These are phyloP conservation scores for button mushroom (Agaricus bisporus) DNA, from an alignment of 768 basidiomycete genomes.

Conservation along the genomic window DNA sequence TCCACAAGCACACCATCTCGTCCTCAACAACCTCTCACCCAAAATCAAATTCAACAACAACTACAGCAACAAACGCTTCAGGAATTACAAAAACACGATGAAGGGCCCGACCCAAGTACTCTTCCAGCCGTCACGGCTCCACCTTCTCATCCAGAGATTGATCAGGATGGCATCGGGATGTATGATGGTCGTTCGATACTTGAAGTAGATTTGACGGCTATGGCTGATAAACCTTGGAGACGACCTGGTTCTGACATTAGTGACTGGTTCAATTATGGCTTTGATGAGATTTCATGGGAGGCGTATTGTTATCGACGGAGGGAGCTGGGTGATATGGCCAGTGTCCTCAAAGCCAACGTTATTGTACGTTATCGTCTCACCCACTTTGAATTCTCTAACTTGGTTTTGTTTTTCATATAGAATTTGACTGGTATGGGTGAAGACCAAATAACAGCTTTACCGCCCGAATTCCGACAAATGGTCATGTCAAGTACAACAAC, in stretches of 20 bases:
- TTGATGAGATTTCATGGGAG: conserved; percentile 96
- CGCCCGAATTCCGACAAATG: conserved; percentile 80
- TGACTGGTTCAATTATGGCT: conserved; percentile 99
- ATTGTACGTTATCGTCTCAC: conserved; percentile 44
- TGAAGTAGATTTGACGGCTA: conserved; percentile 72
- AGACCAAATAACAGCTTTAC: conserved; percentile 71
- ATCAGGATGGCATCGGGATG: conserved; percentile 58
- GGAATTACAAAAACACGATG: conserved; percentile 23
- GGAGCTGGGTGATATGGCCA: conserved; percentile 74
- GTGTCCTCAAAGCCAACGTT: conserved; percentile 77
- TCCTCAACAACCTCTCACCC: conserved; percentile 15
- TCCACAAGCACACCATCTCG: conserved; percentile 2
- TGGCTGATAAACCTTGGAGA: conserved; percentile 87
- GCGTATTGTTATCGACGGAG: conserved; percentile 83
- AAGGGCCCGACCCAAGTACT: conserved; percentile 55
- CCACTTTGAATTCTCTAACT: neutral
- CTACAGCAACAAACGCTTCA: conserved; percentile 1
- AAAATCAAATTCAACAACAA: conserved; percentile 12
- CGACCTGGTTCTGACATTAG: conserved; percentile 87
- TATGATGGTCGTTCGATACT: conserved; percentile 76
- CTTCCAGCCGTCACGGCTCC: conserved; percentile 68
- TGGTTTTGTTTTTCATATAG: conserved; percentile 32
- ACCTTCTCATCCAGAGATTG: conserved; percentile 74
- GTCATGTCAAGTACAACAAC: conserved; percentile 78
- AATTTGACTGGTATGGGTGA: conserved; percentile 81